Evolutionary conservation across 371 early-diverging fungal genomes (phyloP).

Genomic region (Circinella umbellata): DNA sequence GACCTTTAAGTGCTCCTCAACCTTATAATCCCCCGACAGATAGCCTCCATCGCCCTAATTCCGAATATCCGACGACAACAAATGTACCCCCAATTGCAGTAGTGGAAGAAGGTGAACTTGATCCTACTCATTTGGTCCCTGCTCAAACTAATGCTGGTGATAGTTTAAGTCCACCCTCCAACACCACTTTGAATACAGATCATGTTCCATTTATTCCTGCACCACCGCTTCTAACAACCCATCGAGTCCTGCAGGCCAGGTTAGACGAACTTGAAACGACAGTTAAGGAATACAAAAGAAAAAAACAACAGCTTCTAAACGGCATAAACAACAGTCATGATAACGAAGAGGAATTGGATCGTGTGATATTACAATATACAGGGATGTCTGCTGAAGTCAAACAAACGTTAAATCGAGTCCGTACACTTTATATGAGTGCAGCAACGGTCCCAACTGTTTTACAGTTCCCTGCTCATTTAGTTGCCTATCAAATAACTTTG

Average conservation of each 20-base stretch:
- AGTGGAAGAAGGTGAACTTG: constrained; percentile 44
- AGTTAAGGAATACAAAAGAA: constrained; percentile 29
- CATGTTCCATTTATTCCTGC: constrained; percentile 60
- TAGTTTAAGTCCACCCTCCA: constrained; percentile 37
- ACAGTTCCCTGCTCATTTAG: constrained; percentile 68
- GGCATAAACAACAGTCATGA: constrained; percentile 21
- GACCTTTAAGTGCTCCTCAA: constrained; percentile 12
- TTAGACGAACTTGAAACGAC: constrained; percentile 44
- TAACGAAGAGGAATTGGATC: constrained; percentile 44
- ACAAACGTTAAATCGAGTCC: constrained; percentile 57
- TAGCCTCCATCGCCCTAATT: constrained; percentile 11
- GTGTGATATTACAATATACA: constrained; percentile 50
- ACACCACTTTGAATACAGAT: constrained; percentile 31
- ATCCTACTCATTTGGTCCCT: constrained; percentile 51
- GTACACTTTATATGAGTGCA: constrained; percentile 61
- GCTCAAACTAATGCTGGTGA: constrained; percentile 57
- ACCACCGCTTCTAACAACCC: constrained; percentile 58
- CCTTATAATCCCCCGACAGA: neutral
- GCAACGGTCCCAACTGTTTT: constrained; percentile 65
- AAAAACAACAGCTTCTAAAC: constrained; percentile 33
- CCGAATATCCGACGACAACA: constrained; percentile 11
- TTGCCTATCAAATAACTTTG: constrained; percentile 77
- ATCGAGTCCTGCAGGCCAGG: constrained; percentile 49
- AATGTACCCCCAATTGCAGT: constrained; percentile 1
- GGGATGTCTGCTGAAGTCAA: constrained; percentile 50